Evolutionary conservation across 129 eudicot genomes (phyloP).

Genomic region (Lactuca saligna): DNA sequence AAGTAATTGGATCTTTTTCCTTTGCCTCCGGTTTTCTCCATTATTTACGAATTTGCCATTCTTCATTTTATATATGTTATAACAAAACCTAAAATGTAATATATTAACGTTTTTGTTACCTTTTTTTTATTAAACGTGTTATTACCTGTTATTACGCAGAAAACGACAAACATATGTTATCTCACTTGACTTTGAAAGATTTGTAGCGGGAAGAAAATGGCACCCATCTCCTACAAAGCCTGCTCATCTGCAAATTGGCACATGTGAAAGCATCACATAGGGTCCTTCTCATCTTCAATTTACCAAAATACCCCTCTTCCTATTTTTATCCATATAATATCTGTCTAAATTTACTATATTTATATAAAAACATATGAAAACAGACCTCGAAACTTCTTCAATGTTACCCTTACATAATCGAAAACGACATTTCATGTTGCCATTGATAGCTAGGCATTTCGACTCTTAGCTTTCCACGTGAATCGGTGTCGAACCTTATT

Average conservation of each 20-base stretch:
- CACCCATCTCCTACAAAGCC: conserved; percentile 49
- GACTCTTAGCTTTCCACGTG: conserved; percentile 18
- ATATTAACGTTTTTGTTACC: too few species aligned
- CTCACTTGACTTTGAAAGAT: conserved; percentile 46
- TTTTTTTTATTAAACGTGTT: too few species aligned
- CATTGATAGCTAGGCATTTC: conserved; percentile 2
- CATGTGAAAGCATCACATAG: conserved; percentile 43
- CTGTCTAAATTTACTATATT: not conserved
- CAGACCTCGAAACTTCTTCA: not conserved
- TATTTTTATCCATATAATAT: conserved; percentile 1
- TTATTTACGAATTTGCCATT: conserved; percentile 51
- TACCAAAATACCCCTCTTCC: conserved; percentile 33
- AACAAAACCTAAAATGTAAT: too few species aligned
- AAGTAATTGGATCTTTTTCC: conserved; percentile 36
- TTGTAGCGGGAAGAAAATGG: conserved; percentile 54
- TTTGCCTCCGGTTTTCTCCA: conserved; percentile 23
- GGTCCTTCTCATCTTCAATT: conserved; percentile 15
- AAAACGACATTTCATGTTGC: conserved; percentile 10
- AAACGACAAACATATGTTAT: conserved; percentile 43
- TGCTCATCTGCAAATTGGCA: conserved; percentile 50
- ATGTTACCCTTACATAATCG: not conserved
- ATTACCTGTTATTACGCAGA: conserved; percentile 8
- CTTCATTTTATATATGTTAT: too few species aligned
- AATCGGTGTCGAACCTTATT: not conserved
- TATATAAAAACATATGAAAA: not conserved